Evolutionary conservation across 306 rosid genomes (phyloP).

Genomic region (Quercus alba): DNA sequence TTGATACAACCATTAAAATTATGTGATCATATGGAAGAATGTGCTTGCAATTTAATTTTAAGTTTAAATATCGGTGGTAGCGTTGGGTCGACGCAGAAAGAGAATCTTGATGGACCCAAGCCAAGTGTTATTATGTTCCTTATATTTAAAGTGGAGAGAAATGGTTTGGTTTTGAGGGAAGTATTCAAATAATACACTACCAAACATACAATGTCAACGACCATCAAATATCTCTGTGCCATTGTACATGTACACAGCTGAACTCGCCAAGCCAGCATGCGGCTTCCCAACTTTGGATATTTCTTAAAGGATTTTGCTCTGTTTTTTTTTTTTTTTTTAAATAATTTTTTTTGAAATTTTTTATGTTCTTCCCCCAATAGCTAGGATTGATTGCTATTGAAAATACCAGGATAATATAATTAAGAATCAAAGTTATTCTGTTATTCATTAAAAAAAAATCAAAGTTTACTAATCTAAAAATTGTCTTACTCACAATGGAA

Average conservation of each 20-base stretch:
- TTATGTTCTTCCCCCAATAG: no score
- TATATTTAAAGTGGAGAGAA: neutral
- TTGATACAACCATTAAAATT: neutral
- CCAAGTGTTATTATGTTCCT: neutral
- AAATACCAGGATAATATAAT: no score
- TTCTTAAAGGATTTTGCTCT: no score
- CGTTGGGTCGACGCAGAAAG: conserved; percentile 22
- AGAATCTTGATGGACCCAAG: conserved; percentile 18
- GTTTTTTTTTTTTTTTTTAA: no score
- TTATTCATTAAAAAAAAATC: no score
- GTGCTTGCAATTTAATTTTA: neutral
- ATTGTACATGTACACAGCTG: neutral
- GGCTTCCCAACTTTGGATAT: neutral
- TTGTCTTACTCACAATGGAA: no score
- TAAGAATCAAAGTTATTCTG: no score
- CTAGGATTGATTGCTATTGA: no score
- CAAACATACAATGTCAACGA: neutral
- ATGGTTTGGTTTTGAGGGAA: neutral
- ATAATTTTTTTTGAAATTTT: no score
- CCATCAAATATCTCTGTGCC: no score
- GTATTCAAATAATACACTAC: neutral
- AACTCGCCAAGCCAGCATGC: neutral
- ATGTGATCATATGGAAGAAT: neutral
- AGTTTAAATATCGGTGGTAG: neutral
- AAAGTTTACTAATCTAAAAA: no score